These are phyloP conservation scores for Paraurostyla sp. DNA, from an alignment of 73 alveolate species.

Conservation along the genomic window DNA sequence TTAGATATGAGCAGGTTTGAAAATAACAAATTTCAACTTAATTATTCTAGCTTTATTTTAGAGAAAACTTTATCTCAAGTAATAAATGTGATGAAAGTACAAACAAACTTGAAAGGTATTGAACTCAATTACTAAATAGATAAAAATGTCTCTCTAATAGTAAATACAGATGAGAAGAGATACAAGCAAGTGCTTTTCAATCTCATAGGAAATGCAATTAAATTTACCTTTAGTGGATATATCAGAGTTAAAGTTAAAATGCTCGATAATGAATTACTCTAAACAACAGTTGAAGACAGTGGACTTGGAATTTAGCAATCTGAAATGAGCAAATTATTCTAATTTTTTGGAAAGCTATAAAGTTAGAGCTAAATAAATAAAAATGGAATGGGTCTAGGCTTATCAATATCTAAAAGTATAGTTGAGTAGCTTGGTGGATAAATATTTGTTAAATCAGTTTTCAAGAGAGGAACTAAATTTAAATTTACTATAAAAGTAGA, in stretches of 20 bases:
- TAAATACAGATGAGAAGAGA: conserved; percentile 65
- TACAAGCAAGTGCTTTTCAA: conserved; percentile 61
- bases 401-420: conserved; percentile 68
- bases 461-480: neutral
- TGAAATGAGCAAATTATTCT: conserved; percentile 57
- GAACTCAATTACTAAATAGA: conserved; percentile 2
- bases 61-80: conserved; percentile 22
- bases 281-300: conserved; percentile 67
- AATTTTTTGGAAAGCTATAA: conserved; percentile 67
- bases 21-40: conserved; percentile 53
- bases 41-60: neutral
- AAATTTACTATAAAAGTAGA: conserved; percentile 9
- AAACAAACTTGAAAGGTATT: conserved; percentile 24
- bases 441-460: conserved; percentile 22
- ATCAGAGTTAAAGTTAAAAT: conserved; percentile 21
- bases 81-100: conserved; percentile 49
- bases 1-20: conserved; percentile 57
- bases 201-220: conserved; percentile 73
- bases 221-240: conserved; percentile 60
- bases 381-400: conserved; percentile 78
- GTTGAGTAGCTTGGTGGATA: conserved; percentile 39
- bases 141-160: neutral
- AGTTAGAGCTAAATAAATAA: neutral
- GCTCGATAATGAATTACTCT: neutral
- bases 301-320: conserved; percentile 74